phyloP scores from a whole-genome alignment of 306 rosid species.

The Vigna nakashimae region DNA sequence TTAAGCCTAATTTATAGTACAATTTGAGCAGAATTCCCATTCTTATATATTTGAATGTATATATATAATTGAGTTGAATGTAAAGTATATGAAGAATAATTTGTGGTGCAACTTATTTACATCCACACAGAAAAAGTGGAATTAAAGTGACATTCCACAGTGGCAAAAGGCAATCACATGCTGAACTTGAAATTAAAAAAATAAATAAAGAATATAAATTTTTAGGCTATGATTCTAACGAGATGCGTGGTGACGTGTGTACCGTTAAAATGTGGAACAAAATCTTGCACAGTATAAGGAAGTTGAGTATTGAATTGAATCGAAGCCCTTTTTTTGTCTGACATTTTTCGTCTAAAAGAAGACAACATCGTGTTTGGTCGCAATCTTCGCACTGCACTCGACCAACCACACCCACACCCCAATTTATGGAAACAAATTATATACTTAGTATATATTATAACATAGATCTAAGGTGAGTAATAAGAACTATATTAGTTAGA shows the following conservation, averaged over 20 bases:
- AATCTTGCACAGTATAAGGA: constrained; percentile 10
- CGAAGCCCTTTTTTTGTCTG: not conserved
- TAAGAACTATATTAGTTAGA: no score
- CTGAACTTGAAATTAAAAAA: not conserved
- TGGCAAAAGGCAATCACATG: not conserved
- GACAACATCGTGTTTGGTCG: constrained; percentile 24
- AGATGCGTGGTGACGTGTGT: constrained; percentile 10
- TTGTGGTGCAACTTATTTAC: not conserved
- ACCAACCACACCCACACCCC: no score
- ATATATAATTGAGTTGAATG: not conserved
- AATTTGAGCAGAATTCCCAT: no score
- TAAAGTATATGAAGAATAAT: not conserved
- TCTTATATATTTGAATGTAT: no score
- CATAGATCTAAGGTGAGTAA: no score
- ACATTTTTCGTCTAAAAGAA: constrained; percentile 16
- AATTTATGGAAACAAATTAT: no score
- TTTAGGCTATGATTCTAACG: not conserved
- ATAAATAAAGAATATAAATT: no score
- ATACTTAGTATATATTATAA: no score
- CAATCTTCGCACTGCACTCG: not conserved
- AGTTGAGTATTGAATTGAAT: not conserved
- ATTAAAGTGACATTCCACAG: not conserved
- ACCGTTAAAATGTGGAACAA: constrained; percentile 18
- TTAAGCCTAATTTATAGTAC: no score
- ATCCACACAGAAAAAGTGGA: constrained; percentile 14